Conservation (phyloP, 2,329 filamentous ascomycete genomes). For the Exophiala mesophila region DNA sequence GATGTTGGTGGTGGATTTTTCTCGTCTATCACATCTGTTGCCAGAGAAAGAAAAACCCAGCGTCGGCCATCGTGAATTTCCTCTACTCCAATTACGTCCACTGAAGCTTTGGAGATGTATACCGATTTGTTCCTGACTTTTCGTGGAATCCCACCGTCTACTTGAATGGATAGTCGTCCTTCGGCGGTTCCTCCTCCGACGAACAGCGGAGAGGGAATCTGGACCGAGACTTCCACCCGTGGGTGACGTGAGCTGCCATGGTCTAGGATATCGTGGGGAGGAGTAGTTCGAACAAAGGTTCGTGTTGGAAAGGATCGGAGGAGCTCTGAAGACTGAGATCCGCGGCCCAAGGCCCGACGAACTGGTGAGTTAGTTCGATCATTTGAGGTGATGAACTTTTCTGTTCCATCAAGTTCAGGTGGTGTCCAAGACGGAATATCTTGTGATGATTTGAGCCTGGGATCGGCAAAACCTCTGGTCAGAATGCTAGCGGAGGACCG, state of each 20-base stretch:
- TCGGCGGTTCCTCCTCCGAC: slow-evolving; percentile 53
- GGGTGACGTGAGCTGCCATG: slow-evolving; percentile 46
- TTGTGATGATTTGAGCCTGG: slow-evolving; percentile 20
- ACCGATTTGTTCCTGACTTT: slow-evolving; percentile 36
- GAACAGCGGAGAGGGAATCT: slow-evolving; percentile 47
- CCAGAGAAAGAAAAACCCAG: slow-evolving; percentile 48
- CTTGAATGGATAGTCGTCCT: slow-evolving; percentile 44
- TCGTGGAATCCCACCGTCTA: slow-evolving; percentile 44
- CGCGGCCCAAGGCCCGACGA: slow-evolving; percentile 39
- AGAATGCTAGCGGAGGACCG: slow-evolving; percentile 25
- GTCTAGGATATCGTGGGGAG: slow-evolving; percentile 47
- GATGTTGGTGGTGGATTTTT: slow-evolving; percentile 47
- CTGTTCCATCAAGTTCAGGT: slow-evolving; percentile 15
- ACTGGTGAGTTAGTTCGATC: slow-evolving; percentile 48
- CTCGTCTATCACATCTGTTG: slow-evolving; percentile 48
- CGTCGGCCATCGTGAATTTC: slow-evolving; percentile 44
- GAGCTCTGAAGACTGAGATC: slow-evolving; percentile 40
- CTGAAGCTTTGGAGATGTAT: slow-evolving; percentile 45
- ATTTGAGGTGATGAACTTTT: slow-evolving; percentile 37
- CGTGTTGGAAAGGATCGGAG: slow-evolving; percentile 41
- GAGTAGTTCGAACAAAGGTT: slow-evolving; percentile 45
- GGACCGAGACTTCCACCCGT: slow-evolving; percentile 46
- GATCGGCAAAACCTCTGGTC: slow-evolving; percentile 13
- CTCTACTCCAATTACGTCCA: slow-evolving; percentile 51
- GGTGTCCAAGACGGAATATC: slow-evolving; percentile 26